Evolutionary conservation across 2,329 filamentous ascomycete genomes (phyloP), one percentile per base, ranked within the genome.

Genomic region (Fusarium decemcellulare): DNA sequence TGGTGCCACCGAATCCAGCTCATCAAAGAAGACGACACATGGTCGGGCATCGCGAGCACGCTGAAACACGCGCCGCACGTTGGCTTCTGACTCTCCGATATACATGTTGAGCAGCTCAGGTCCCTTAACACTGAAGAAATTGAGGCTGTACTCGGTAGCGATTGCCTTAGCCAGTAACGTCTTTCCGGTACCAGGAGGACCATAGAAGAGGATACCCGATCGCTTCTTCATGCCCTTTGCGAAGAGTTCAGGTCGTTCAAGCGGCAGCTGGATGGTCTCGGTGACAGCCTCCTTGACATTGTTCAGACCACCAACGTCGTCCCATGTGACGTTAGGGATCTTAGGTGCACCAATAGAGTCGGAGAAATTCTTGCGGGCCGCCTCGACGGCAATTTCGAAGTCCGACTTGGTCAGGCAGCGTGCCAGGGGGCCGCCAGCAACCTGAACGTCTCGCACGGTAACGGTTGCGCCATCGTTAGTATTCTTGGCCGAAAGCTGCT

Each of bases 191-290:
- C 94, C 94, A 0, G 94, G 94, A 1, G 94, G 94, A 0, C 94
- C 94, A 76, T 97, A 97, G 81, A 97, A 97, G 27, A 97, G 81
- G 70, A 97, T 97, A 72, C 94, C 94, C 23, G 93, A 97, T 43
- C 95, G 91, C 84, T 98, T 98, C 87, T 98, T 98, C 92, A 98
- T 96, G 52, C 95, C 96, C 83, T 95, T 97, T 34, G 95, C 95
- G 75, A 98, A 98, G 2, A 98, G 87, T 79, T 98, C 96, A 1
- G 95, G 95, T 10, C 95, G 88, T 67, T 97, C 93, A 2, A 98
- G 87, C 0, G 95, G 96, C 37, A 98, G 86, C 78, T 98, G 95
- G 57, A 98, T 98, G 0, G 96, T 98, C 80, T 98, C 96, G 78
- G 94, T 93, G 56, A 98, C 92, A n/a, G 95, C 95, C 72, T 97